Evolutionary conservation across 148 eudicot species (phyloP), one percentile per base, ranked within the genome.

Genomic region (Spergularia marina): DNA sequence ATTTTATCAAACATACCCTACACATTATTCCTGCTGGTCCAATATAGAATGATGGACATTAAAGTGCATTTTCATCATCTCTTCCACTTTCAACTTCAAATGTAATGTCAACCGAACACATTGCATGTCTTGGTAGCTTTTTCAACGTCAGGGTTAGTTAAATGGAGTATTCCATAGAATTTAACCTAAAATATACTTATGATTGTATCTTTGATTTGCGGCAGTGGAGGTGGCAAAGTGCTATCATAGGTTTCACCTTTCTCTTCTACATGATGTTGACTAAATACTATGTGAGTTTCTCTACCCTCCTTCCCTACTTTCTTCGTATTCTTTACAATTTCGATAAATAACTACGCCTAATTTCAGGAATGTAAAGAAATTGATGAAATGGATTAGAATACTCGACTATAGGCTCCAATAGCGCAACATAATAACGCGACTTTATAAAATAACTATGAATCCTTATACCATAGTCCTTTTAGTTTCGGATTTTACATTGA

Each of bases 191-290:
- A 1, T 2, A 30, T 30, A 30, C 36, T 59, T 23, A 23, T 59
- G 64, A 59, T 20, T 59, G 21, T 30, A 36, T 15, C 15, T 7
- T 61, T 59, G 30, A 1, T 53, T 77, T 56, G 21, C 71, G 80
- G 83, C 87, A 89, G 91, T 89, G 88, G 89, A 83, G 84, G 65
- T 90, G 89, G 89, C 84, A 90, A 80, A 86, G 87, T 59, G 91
- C 87, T 70, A 70, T 86, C 11, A 64, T 90, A 56, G 90, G 90
- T 17, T 64, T 83, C 56, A 77, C 77, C 78, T 88, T 88, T 77
- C 86, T 90, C 58, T 82, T 78, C 70, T 86, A 85, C 68, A 82
- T 90, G 78, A 34, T 84, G 64, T 23, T 82, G 56, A 84, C 91
- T 17, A 86, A 79, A 83, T 84, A 68, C 78, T 83, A 85, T 44